Percentiles rank a stretch among this genome's conserved stretches.
Conservation (phyloP, 2,329 filamentous ascomycete species). For the Rutstroemia sp. region DNA sequence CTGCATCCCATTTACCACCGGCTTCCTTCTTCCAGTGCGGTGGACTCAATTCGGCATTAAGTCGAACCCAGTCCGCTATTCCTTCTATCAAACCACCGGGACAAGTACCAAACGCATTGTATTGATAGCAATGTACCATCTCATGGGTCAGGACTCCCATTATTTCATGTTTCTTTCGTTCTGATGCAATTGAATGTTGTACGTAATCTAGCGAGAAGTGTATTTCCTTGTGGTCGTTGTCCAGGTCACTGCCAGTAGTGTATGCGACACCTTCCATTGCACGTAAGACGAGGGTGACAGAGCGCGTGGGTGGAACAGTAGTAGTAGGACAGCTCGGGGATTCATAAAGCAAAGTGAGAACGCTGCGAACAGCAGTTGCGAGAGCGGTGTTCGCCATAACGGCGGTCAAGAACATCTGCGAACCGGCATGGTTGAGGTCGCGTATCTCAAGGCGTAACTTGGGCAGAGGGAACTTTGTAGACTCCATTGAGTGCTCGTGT, state of each 20-base stretch:
- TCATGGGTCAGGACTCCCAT: conserved; percentile 83
- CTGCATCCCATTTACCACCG: conserved; percentile 68
- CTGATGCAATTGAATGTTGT: conserved; percentile 34
- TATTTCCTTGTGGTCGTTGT: conserved; percentile 86
- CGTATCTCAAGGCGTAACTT: conserved; percentile 53
- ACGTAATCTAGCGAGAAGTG: conserved; percentile 80
- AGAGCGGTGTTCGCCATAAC: conserved; percentile 58
- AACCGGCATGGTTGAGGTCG: conserved; percentile 52
- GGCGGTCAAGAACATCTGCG: conserved; percentile 58
- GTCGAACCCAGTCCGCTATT: conserved; percentile 84
- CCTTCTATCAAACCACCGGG: conserved; percentile 82
- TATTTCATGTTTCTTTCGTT: conserved; percentile 54
- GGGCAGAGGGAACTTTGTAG: conserved; percentile 37
- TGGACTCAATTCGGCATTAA: conserved; percentile 64
- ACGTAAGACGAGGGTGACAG: conserved; percentile 75
- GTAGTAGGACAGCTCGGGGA: conserved; percentile 36
- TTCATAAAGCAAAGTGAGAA: conserved; percentile 66
- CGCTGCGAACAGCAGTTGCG: conserved; percentile 53
- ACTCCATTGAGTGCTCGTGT: background rate
- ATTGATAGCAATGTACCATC: conserved; percentile 91
- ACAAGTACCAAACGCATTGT: conserved; percentile 53
- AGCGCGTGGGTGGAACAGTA: conserved; percentile 58
- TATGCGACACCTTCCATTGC: conserved; percentile 82
- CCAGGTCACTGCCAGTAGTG: conserved; percentile 72
- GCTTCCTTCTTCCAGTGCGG: conserved; percentile 68